Evolutionary conservation across 306 rosid species (phyloP), one percentile per base, ranked within the genome.

Genomic region (Prunus campanulata): DNA sequence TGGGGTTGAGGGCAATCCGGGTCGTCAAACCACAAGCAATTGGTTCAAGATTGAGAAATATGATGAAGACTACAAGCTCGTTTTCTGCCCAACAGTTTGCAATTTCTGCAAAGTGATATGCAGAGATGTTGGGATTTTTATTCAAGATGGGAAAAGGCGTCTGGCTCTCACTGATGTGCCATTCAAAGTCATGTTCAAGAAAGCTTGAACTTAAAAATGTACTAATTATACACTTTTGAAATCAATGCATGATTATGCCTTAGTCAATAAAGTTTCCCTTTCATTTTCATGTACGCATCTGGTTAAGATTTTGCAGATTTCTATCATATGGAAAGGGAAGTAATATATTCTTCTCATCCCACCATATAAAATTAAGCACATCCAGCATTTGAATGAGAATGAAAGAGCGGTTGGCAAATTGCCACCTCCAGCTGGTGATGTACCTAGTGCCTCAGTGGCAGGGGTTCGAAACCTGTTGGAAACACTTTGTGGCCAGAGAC

Each of bases 11-110:
- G 96, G 91, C 24, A 85, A 86, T 74, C 91, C 91, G 0, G 87
- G 91, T 2, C 59, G 20, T 42, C n/a, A 73, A 22, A 88, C 91
- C 0, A 35, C 75, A 0, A 47, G 66, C 60, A 90, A 85, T 16
- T 90, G 91, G 93, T 86, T 90, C 71, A 90, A 88, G 90, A 88
- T 91, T 48, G 89, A 88, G 85, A 85, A 77, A 60, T 65, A 35
- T 2, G 80, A 82, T 11, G 74, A 14, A 1, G 76, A 50, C 64
- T 92, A 90, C 68, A 87, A 87, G 72, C 44, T 92, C 12, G 79
- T 74, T 1, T 88, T 77, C 20, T 91, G 97, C 65, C 95, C 95
- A 25, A 80, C 71, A 0, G 93, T 93, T 8, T 84, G 86, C 19
- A n/a, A 66, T 3, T 77, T 52, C 70, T 89, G 93, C 83, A 90